Conservation (phyloP, 2,329 filamentous ascomycete genomes). For the Neocucurbitaria cava region DNA sequence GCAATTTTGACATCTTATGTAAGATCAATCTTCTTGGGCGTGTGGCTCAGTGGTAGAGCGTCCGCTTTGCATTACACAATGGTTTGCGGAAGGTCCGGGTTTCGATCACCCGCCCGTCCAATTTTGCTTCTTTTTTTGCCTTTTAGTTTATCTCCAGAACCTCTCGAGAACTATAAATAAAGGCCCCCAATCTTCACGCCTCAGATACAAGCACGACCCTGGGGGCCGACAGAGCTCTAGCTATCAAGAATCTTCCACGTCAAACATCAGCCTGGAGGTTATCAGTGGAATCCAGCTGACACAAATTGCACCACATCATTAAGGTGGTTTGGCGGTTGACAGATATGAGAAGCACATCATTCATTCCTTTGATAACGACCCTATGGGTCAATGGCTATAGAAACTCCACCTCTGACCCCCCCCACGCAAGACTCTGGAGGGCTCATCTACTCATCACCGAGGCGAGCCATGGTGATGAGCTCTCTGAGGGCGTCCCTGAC, state of each 20-base stretch:
- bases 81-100: constrained; percentile 41
- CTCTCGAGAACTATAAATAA: no score
- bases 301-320: no score
- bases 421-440: background rate
- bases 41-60: constrained; percentile 51
- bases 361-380: no score
- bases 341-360: no score
- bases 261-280: no score
- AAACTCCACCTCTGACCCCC: background rate
- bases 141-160: constrained; percentile 1
- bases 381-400: background rate
- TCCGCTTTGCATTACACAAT: constrained; percentile 44
- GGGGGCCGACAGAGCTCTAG: no score
- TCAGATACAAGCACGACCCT: no score
- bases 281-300: no score
- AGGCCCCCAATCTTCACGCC: no score
- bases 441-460: background rate
- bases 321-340: no score
- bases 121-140: constrained; percentile 9
- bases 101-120: constrained; percentile 42
- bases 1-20: constrained; percentile 1
- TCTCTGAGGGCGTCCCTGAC: no score
- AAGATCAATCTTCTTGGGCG: constrained; percentile 19
- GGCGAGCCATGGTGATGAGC: constrained; percentile 1
- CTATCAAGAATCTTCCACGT: no score